Conservation (phyloP, 441 rosid genomes). For the Pelargonium australe region DNA sequence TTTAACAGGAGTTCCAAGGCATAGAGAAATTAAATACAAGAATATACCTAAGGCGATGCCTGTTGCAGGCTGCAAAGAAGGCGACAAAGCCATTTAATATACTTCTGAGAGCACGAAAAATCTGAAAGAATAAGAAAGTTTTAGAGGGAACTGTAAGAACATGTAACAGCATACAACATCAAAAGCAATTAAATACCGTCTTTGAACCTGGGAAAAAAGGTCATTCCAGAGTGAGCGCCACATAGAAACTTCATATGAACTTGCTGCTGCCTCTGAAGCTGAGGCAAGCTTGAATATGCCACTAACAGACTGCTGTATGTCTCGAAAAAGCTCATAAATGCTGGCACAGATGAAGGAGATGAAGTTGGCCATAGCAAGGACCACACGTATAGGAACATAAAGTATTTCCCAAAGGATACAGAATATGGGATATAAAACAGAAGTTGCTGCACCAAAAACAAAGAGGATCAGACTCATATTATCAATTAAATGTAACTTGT, state of each 20-base stretch:
- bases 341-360: conserved; percentile 37
- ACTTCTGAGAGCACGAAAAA: conserved; percentile 83
- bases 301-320: conserved; percentile 47
- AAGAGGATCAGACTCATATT: background rate
- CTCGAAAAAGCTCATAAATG: conserved; percentile 37
- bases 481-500: background rate
- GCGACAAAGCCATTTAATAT: conserved; percentile 83
- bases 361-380: conserved; percentile 42
- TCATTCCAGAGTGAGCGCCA: conserved; percentile 96
- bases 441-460: conserved; percentile 42
- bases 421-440: conserved; percentile 50
- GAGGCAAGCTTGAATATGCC: conserved; percentile 50
- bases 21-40: background rate
- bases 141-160: conserved; percentile 15
- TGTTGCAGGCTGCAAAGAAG: conserved; percentile 83
- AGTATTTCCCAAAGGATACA: conserved; percentile 64
- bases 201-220: conserved; percentile 81
- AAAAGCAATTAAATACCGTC: conserved; percentile 7
- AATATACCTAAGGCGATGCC: conserved; percentile 90
- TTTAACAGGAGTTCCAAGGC: background rate
- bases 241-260: conserved; percentile 58
- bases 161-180: background rate
- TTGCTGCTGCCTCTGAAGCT: conserved; percentile 51
- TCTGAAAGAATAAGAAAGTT: conserved; percentile 36
- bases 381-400: conserved; percentile 58